Evolutionary conservation across 257 asterid genomes (phyloP), one percentile per base, ranked within the genome.

Genomic region (Nicotiana undulata): DNA sequence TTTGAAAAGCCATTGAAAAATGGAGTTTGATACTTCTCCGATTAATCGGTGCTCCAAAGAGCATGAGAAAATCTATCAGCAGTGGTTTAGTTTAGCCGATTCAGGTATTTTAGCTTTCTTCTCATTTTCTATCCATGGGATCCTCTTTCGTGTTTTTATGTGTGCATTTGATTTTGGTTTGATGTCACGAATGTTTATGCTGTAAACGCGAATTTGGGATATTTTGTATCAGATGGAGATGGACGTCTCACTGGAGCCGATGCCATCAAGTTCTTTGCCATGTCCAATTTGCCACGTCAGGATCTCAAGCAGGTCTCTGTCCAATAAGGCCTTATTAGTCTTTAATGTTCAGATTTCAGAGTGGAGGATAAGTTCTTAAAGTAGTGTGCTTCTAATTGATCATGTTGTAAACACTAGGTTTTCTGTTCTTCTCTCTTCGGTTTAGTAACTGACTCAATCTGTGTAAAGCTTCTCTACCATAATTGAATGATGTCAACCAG

Each of bases 21-120:
- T 96, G 99, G 99, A 96, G 89, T 87, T 96, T 32, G 98, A 89
- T 88, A 85, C 95, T 13, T 91, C 92, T 65, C 92, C 99, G 52
- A 88, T 94, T 49, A 90, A 87, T 85, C 93, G 97, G 9, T 96
- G 98, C 86, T 92, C 99, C 20, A 89, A 86, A 83, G 93, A 92
- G 26, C 93, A 96, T 81, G 93, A 89, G 82, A 90, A 92, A 86
- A 92, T 91, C 85, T 96, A 96, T 81, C 97, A 91, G 11, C 90
- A 85, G 0, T 94, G 98, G 99, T 94, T 94, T 79, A 70, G 86
- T 51, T 81, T 82, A 51, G 97, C 96, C 29, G 99, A 96, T 92
- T 91, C 98, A 82, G 99, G 99, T 90, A 22, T 34, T 34, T 44
- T 10, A 3, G 15, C 60, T 15, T 44, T 56, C 46, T 70, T 13